Evolutionary conservation across 2,329 filamentous ascomycete genomes (phyloP).

Genomic region (Hypoxylon sp.): DNA sequence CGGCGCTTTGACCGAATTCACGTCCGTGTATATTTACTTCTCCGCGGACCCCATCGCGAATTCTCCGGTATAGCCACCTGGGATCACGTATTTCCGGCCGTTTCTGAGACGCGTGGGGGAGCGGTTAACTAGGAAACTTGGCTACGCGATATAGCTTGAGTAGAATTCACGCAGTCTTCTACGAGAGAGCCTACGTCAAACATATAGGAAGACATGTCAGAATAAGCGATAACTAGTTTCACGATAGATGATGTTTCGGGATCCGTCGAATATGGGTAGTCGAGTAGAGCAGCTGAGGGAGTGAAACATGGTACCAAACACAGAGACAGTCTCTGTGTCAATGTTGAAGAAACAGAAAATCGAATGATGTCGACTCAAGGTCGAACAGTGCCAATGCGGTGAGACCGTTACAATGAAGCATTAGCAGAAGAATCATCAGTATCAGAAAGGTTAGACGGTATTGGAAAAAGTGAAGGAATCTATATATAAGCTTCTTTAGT

Average conservation of each 20-base stretch:
- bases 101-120: not conserved
- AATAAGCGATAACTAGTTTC: not conserved
- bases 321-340: constrained; percentile 29
- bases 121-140: not conserved
- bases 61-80: not conserved
- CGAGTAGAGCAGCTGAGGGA: not conserved
- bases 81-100: not conserved
- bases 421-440: not conserved
- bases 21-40: not conserved
- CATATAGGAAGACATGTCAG: not conserved
- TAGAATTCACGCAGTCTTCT: not conserved
- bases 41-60: not conserved
- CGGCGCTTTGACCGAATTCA: not conserved
- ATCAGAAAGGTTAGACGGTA: not conserved
- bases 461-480: constrained; percentile 28
- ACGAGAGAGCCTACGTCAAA: not conserved
- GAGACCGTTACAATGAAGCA: constrained; percentile 31
- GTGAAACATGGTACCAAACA: constrained; percentile 24
- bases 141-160: not conserved
- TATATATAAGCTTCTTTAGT: constrained; percentile 38
- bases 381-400: constrained; percentile 40
- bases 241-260: not conserved
- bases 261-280: not conserved
- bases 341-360: constrained; percentile 7
- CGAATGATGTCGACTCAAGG: constrained; percentile 18